Evolutionary conservation across 768 basidiomycete species (phyloP), one percentile per base, ranked within the genome.

Genomic region (Phanerochaete sordida): DNA sequence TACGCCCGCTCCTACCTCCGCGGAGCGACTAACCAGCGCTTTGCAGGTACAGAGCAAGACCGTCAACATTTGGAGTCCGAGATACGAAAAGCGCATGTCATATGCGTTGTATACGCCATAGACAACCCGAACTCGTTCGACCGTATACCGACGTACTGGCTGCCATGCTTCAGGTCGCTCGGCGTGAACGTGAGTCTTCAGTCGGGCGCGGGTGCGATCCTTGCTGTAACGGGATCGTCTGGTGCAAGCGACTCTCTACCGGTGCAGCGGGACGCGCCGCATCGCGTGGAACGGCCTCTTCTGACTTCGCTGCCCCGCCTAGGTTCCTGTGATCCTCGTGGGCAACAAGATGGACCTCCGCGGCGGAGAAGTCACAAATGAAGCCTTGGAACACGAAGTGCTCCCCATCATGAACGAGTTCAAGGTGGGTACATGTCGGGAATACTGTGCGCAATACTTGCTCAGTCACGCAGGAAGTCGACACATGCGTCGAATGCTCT

Each of bases 341-440:
- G 96, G 96, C 56, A 99, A 99, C 78, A 99, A 98, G 78, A 99
- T 98, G 48, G 96, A 99, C 74, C 74, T 98, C 50, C 82, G 96
- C 19, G 94, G 93, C 3, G 95, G 95, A 1, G 86, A 91, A 68
- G 93, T 98, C 43, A 94, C 95, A 27, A 96, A 97, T 68, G 88
- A 96, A 70, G 93, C 90, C 2, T 75, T 99, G 61, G 94, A 96
- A 73, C 93, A 90, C 62, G 96, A 98, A 74, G 95, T 98, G 64
- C 74, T 91, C 58, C 96, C 96, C 30, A 94, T 99, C 57, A 99
- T 98, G 96, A 87, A 90, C 65, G 96, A 98, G 74, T 99, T 96
- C 86, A 99, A 99, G 84, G 95, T 88, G 69, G 57, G 75, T 67
- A 26, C 24, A 3, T 12, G 24, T 61, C 39, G 35, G 24, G 33